Conservation (phyloP, 75 land plant genomes). For the Sequoiadendron giganteum region DNA sequence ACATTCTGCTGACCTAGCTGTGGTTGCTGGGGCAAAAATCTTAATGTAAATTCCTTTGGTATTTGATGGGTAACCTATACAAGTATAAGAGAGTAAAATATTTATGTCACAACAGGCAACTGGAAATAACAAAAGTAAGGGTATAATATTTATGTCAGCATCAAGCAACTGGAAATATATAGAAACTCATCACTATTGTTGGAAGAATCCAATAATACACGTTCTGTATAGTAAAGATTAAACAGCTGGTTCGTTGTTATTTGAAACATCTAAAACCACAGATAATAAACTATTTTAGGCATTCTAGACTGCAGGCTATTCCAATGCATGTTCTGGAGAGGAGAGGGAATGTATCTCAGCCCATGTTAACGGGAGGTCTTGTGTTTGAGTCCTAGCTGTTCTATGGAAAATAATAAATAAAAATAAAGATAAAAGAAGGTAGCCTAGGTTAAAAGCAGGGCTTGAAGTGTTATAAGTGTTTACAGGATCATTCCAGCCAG, state of each 20-base stretch:
- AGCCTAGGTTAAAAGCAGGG: constrained; percentile 41
- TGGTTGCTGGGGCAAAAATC: constrained; percentile 7
- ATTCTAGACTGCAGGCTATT: too few relatives aligned
- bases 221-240: too few relatives aligned
- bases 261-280: too few relatives aligned
- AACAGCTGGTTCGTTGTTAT: too few relatives aligned
- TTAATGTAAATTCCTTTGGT: constrained; percentile 7
- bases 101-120: not conserved
- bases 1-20: not conserved
- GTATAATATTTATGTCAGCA: not conserved
- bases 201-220: too few relatives aligned
- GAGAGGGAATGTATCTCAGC: not conserved
- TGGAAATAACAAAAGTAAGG: not conserved
- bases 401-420: not conserved
- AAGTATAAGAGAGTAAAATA: not conserved
- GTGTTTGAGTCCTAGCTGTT: not conserved
- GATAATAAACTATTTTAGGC: too few relatives aligned
- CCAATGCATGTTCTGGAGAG: too few relatives aligned
- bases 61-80: not conserved
- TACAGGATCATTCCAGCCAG: constrained; percentile 39
- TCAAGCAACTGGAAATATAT: not conserved
- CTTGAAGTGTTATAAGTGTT: constrained; percentile 19
- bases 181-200: too few relatives aligned
- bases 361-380: not conserved
- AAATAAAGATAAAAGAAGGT: not conserved